Conservation (phyloP, 352 stramenopile genomes). For the Phytophthora boehmeriae region DNA sequence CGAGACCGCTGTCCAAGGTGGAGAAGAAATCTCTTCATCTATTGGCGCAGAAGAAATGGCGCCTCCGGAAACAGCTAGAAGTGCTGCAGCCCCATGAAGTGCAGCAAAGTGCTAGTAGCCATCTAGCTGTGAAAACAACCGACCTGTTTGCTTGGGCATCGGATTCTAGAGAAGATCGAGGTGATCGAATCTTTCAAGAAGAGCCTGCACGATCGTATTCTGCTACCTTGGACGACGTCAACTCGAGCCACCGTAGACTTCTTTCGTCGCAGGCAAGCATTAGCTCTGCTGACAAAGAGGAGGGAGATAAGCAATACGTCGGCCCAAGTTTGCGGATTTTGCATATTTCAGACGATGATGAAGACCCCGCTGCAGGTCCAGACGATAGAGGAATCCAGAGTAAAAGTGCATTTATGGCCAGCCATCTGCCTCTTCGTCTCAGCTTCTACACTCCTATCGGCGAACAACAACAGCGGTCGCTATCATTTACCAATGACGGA, state of each 20-base stretch:
- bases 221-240: conserved; percentile 9
- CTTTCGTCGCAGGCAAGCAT: conserved; percentile 19
- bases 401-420: neutral
- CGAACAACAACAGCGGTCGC: conserved; percentile 44
- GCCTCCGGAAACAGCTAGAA: conserved; percentile 72
- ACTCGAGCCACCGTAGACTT: conserved; percentile 12
- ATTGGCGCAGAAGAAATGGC: conserved; percentile 64
- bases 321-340: conserved; percentile 31
- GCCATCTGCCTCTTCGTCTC: conserved; percentile 27
- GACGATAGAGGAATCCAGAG: neutral
- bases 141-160: conserved; percentile 82
- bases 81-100: conserved; percentile 70
- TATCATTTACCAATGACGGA: conserved; percentile 56
- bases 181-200: conserved; percentile 6
- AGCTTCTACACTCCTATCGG: conserved; percentile 51
- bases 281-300: conserved; percentile 8
- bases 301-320: neutral
- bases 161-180: conserved; percentile 5
- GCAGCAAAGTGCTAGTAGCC: conserved; percentile 48
- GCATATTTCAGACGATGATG: conserved; percentile 19
- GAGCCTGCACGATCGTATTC: conserved; percentile 13
- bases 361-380: neutral
- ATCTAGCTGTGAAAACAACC: conserved; percentile 54
- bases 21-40: conserved; percentile 61
- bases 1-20: conserved; percentile 40